phyloP scores from a whole-genome alignment of 1,284 basidiomycete genomes.

The Apiotrichum mycotoxinovorans region DNA sequence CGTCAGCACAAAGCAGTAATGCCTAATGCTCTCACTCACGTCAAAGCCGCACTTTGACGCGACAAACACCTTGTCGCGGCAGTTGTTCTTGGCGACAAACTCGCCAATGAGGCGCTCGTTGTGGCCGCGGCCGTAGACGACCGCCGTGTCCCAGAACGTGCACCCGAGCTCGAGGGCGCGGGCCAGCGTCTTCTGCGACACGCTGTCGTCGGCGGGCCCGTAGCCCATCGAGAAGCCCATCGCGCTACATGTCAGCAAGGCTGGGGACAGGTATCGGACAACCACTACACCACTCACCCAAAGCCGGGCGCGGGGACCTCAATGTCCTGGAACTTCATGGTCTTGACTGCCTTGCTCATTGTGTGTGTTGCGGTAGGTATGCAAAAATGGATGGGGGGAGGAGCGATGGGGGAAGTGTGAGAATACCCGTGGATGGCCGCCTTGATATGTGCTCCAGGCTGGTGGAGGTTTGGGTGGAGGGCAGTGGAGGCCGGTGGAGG shows the following conservation, averaged over 20 bases:
- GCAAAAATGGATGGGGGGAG: too few species aligned
- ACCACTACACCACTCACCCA: slow-evolving; percentile 26
- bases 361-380: background rate
- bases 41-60: slow-evolving; percentile 47
- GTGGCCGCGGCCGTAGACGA: slow-evolving; percentile 39
- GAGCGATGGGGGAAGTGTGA: background rate
- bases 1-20: background rate
- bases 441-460: background rate
- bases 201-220: slow-evolving; percentile 26
- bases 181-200: slow-evolving; percentile 23
- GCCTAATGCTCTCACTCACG: slow-evolving; percentile 15
- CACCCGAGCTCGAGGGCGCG: slow-evolving; percentile 40
- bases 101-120: slow-evolving; percentile 48
- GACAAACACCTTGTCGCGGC: slow-evolving; percentile 47
- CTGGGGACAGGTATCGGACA: too few species aligned
- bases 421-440: background rate
- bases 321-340: slow-evolving; percentile 30
- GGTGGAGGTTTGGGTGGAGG: background rate
- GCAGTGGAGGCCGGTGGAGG: background rate
- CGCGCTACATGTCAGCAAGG: slow-evolving; percentile 15
- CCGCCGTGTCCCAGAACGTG: slow-evolving; percentile 44
- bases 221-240: slow-evolving; percentile 29
- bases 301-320: slow-evolving; percentile 34
- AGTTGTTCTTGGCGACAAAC: slow-evolving; percentile 36
- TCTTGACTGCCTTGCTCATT: slow-evolving; percentile 17